Evolutionary conservation across 768 basidiomycete species (phyloP).

Genomic region (Terana coerulea): DNA sequence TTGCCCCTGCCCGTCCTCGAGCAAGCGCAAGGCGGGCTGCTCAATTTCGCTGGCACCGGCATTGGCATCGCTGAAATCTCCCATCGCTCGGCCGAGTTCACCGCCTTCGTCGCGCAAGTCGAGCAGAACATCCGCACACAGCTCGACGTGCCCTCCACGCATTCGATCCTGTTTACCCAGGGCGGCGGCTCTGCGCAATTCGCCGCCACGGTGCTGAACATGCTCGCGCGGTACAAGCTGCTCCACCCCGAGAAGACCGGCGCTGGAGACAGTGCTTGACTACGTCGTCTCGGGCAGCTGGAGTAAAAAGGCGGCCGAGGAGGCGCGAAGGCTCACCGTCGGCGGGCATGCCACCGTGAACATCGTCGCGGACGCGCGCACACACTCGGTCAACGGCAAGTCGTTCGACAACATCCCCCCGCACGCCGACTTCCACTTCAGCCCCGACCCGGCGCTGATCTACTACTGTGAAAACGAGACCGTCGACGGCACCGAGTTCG

Average conservation of each 20-base stretch:
- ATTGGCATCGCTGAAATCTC: constrained; percentile 97
- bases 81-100: constrained; percentile 91
- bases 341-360: constrained; percentile 50
- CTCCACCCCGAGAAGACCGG: constrained; percentile 54
- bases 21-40: constrained; percentile 78
- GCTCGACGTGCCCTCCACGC: constrained; percentile 78
- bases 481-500: constrained; percentile 90
- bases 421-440: constrained; percentile 70
- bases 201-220: constrained; percentile 87
- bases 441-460: constrained; percentile 77
- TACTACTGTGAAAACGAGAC: constrained; percentile 99
- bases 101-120: constrained; percentile 57
- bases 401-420: constrained; percentile 79
- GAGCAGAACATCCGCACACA: constrained; percentile 69
- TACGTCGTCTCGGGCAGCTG: constrained; percentile 93
- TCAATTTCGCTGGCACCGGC: constrained; percentile 88
- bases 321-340: constrained; percentile 65
- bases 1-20: constrained; percentile 83
- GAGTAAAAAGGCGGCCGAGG: constrained; percentile 83
- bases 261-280: constrained; percentile 65
- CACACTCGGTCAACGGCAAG: constrained; percentile 59
- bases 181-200: constrained; percentile 94
- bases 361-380: constrained; percentile 68
- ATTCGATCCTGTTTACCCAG: constrained; percentile 88
- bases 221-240: constrained; percentile 82